Percentiles rank a stretch among this genome's conserved stretches.
Evolutionary conservation across 1,139 yeast genomes (phyloP).

Genomic region (Yamadazyma sp.): DNA sequence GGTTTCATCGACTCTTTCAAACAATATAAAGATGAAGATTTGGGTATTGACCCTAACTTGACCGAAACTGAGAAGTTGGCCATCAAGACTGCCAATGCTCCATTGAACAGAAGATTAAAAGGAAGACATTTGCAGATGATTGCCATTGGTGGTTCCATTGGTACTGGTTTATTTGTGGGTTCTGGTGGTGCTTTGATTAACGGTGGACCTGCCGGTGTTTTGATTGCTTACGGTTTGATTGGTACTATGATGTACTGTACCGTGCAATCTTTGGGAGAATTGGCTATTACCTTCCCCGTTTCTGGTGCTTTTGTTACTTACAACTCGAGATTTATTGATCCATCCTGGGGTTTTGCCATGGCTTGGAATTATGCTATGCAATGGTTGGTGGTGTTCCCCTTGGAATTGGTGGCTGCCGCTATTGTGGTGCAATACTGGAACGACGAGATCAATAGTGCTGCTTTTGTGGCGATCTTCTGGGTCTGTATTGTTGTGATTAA

Average conservation of each 20-base stretch:
- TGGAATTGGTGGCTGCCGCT: conserved; percentile 75
- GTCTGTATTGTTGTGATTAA: conserved; percentile 56
- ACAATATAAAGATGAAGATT: conserved; percentile 45
- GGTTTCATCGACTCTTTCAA: conserved; percentile 57
- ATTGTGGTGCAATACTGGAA: conserved; percentile 72
- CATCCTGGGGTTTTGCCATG: conserved; percentile 77
- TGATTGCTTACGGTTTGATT: conserved; percentile 57
- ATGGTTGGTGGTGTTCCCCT: conserved; percentile 70
- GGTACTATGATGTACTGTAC: conserved; percentile 57
- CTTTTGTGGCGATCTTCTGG: conserved; percentile 69
- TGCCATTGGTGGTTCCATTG: conserved; percentile 86
- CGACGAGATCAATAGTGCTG: conserved; percentile 54
- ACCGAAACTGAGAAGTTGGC: conserved; percentile 71
- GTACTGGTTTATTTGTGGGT: conserved; percentile 76
- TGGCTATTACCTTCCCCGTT: conserved; percentile 70
- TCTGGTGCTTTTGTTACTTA: conserved; percentile 74
- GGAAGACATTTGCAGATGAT: conserved; percentile 75
- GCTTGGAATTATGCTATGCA: conserved; percentile 73
- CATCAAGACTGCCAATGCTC: conserved; percentile 64
- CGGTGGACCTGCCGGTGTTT: conserved; percentile 79
- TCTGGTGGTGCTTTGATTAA: conserved; percentile 52
- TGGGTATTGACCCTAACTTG: conserved; percentile 58
- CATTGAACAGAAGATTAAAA: conserved; percentile 63
- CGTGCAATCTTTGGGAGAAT: conserved; percentile 70
- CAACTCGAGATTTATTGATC: conserved; percentile 66